Conservation (phyloP, 805 yeast species). For the Yarrowia bubula region DNA sequence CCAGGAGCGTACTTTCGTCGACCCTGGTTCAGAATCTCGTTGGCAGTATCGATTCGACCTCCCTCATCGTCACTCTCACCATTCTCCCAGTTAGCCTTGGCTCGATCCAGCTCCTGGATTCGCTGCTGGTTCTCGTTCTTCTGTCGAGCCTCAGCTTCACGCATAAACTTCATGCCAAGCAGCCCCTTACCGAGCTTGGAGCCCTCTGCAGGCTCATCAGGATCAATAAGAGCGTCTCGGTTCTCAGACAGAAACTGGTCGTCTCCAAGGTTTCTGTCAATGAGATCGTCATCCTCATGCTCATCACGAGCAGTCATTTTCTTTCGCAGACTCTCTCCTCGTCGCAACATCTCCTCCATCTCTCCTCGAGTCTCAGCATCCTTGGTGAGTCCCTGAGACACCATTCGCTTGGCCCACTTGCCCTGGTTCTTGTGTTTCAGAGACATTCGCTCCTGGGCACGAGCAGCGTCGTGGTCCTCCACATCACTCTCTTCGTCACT, state of each 20-base stretch:
- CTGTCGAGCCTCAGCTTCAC: slow-evolving; percentile 74
- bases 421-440: slow-evolving; percentile 84
- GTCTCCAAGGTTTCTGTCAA: slow-evolving; percentile 45
- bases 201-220: slow-evolving; percentile 30
- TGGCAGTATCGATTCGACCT: slow-evolving; percentile 45
- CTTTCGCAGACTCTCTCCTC: slow-evolving; percentile 72
- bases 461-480: slow-evolving; percentile 65
- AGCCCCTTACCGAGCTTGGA: slow-evolving; percentile 78
- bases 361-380: slow-evolving; percentile 82
- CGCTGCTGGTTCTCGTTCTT: slow-evolving; percentile 57
- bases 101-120: slow-evolving; percentile 51
- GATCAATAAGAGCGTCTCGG: slow-evolving; percentile 37
- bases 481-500: slow-evolving; percentile 47
- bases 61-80: slow-evolving; percentile 44
- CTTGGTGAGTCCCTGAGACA: slow-evolving; percentile 84
- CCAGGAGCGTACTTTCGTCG: slow-evolving; percentile 77
- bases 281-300: slow-evolving; percentile 45
- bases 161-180: slow-evolving; percentile 94
- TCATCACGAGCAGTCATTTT: slow-evolving; percentile 69
- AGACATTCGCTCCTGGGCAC: slow-evolving; percentile 92
- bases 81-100: slow-evolving; percentile 42
- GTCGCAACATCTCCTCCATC: slow-evolving; percentile 89
- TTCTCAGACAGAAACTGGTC: slow-evolving; percentile 35
- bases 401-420: slow-evolving; percentile 88
- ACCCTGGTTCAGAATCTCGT: slow-evolving; percentile 59